phyloP scores from a whole-genome alignment of 1,284 basidiomycete genomes.

The Irpex sp. region DNA sequence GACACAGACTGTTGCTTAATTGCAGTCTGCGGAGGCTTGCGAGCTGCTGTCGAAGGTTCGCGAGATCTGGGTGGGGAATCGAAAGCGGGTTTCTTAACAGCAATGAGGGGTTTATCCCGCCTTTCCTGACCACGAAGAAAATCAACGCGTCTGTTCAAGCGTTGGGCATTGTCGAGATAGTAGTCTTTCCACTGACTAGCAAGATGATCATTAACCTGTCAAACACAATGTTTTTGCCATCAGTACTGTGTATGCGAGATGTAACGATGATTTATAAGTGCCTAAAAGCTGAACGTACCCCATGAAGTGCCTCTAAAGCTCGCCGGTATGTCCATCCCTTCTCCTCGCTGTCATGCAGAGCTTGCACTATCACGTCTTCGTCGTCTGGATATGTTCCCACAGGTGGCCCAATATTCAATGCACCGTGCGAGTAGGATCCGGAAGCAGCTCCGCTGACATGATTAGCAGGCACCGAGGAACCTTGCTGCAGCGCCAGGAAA shows the following conservation, averaged over 20 bases:
- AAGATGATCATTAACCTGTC: slow-evolving; percentile 39
- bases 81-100: slow-evolving; percentile 8
- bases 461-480: not conserved
- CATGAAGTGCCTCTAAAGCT: slow-evolving; percentile 38
- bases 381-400: slow-evolving; percentile 45
- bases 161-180: slow-evolving; percentile 58
- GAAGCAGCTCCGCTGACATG: not conserved
- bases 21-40: not conserved
- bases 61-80: slow-evolving; percentile 1
- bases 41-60: not conserved
- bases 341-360: slow-evolving; percentile 29
- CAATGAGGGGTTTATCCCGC: slow-evolving; percentile 13
- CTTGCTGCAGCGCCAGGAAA: not conserved
- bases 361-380: slow-evolving; percentile 47
- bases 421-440: slow-evolving; percentile 11
- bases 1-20: not conserved
- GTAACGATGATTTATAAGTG: not conserved
- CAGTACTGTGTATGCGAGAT: too few relatives aligned
- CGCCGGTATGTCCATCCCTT: slow-evolving; percentile 34
- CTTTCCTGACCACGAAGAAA: slow-evolving; percentile 10
- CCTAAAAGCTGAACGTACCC: slow-evolving; percentile 24
- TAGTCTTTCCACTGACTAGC: slow-evolving; percentile 64
- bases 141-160: slow-evolving; percentile 45
- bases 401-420: slow-evolving; percentile 45
- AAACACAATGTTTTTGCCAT: too few relatives aligned